These are phyloP conservation scores for Chamaecrista fasciculata DNA, from an alignment of 306 rosid species.

Conservation along the genomic window DNA sequence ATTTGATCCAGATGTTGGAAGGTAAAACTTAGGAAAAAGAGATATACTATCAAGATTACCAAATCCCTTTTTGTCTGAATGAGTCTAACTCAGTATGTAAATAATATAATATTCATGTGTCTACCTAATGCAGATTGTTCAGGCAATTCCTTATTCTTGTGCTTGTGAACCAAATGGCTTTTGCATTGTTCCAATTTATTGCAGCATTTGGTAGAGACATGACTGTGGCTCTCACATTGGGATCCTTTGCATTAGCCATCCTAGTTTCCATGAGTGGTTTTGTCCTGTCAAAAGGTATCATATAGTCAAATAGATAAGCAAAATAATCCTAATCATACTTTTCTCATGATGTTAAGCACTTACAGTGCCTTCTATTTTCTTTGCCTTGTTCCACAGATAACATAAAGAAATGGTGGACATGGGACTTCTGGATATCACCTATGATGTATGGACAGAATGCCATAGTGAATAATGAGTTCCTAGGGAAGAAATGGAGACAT, in stretches of 20 bases:
- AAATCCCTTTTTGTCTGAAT: too few relatives aligned
- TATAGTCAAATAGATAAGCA: too few relatives aligned
- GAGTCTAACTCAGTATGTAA: too few relatives aligned
- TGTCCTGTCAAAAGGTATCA: constrained; percentile 42
- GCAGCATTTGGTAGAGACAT: constrained; percentile 47
- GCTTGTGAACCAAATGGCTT: constrained; percentile 47
- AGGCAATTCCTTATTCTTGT: constrained; percentile 41
- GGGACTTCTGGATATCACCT: constrained; percentile 63
- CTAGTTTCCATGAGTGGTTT: constrained; percentile 46
- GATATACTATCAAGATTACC: too few relatives aligned
- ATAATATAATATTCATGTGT: too few relatives aligned
- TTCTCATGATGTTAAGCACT: constrained; percentile 1
- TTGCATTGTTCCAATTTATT: constrained; percentile 46
- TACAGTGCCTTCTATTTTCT: constrained; percentile 21
- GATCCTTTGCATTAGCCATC: constrained; percentile 29
- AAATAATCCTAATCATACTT: neutral
- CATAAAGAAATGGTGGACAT: constrained; percentile 54
- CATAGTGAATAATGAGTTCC: constrained; percentile 53
- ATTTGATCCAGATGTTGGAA: constrained; percentile 48
- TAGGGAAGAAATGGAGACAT: constrained; percentile 51
- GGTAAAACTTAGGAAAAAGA: too few relatives aligned
- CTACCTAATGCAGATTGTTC: constrained; percentile 39
- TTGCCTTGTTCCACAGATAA: constrained; percentile 41
- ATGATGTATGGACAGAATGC: constrained; percentile 63
- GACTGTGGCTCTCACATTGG: constrained; percentile 41